Conservation (phyloP, 495 filamentous ascomycete genomes). For the Letharia columbiana region DNA sequence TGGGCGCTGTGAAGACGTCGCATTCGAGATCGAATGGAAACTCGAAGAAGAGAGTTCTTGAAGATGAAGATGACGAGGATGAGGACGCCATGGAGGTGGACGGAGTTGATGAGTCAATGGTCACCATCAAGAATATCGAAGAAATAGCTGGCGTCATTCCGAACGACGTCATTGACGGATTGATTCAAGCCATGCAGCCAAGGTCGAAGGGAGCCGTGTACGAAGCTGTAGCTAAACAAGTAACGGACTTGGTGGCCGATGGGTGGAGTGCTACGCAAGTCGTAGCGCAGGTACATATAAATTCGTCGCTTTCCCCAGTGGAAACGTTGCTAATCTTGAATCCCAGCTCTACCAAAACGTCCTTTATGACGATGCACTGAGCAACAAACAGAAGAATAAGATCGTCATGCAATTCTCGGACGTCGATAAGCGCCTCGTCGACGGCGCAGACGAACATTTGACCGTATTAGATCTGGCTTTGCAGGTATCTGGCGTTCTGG, state of each 20-base stretch:
- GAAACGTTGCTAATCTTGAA: neutral
- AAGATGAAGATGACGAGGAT: conserved; percentile 48
- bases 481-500: conserved; percentile 68
- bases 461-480: conserved; percentile 78
- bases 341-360: conserved; percentile 71
- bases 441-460: conserved; percentile 94
- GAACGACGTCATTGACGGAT: conserved; percentile 53
- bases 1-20: conserved; percentile 44
- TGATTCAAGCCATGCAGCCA: conserved; percentile 73
- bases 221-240: conserved; percentile 61
- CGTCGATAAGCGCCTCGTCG: conserved; percentile 86
- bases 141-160: conserved; percentile 97
- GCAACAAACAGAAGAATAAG: conserved; percentile 78
- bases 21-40: conserved; percentile 37
- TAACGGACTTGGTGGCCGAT: conserved; percentile 88
- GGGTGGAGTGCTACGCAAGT: conserved; percentile 97
- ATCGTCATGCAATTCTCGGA: conserved; percentile 88
- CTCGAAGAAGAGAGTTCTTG: conserved; percentile 42
- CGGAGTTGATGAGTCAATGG: conserved; percentile 35
- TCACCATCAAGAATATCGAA: conserved; percentile 74
- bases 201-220: conserved; percentile 53
- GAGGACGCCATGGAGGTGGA: conserved; percentile 46
- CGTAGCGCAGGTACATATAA: conserved; percentile 52
- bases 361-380: conserved; percentile 73
- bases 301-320: neutral